Evolutionary conservation across 306 rosid genomes (phyloP).

Genomic region (Quercus parvula): DNA sequence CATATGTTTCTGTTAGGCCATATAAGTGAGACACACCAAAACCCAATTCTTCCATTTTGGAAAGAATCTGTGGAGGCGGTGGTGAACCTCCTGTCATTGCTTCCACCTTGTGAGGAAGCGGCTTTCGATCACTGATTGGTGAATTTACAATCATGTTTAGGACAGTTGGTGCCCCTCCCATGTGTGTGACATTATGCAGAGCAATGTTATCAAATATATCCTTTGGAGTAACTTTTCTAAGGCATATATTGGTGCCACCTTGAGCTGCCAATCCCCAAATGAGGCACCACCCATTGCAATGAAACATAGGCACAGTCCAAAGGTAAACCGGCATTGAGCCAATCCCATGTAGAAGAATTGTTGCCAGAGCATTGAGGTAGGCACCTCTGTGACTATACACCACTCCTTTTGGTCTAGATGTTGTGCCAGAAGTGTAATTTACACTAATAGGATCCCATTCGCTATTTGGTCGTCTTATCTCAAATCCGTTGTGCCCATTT

Average conservation of each 20-base stretch:
- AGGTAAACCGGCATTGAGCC: constrained; percentile 69
- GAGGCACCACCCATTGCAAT: constrained; percentile 91
- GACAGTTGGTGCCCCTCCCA: constrained; percentile 85
- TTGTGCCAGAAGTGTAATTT: constrained; percentile 89
- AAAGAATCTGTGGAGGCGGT: constrained; percentile 64
- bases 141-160: constrained; percentile 82
- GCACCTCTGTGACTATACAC: constrained; percentile 84
- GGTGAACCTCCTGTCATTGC: constrained; percentile 73
- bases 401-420: constrained; percentile 90
- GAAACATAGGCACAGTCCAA: constrained; percentile 89
- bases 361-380: constrained; percentile 68
- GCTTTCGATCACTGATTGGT: constrained; percentile 31
- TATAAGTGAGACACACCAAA: constrained; percentile 64
- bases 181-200: constrained; percentile 62
- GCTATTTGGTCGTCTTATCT: constrained; percentile 48
- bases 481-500: constrained; percentile 41
- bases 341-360: constrained; percentile 60
- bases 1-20: constrained; percentile 81
- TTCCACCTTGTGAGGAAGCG: constrained; percentile 55
- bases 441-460: constrained; percentile 85
- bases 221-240: constrained; percentile 60
- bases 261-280: constrained; percentile 87
- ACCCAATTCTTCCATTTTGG: constrained; percentile 78
- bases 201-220: constrained; percentile 51
- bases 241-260: constrained; percentile 65